These are phyloP conservation scores for Clavulina sp. DNA, from an alignment of 768 basidiomycete genomes.

Conservation along the genomic window DNA sequence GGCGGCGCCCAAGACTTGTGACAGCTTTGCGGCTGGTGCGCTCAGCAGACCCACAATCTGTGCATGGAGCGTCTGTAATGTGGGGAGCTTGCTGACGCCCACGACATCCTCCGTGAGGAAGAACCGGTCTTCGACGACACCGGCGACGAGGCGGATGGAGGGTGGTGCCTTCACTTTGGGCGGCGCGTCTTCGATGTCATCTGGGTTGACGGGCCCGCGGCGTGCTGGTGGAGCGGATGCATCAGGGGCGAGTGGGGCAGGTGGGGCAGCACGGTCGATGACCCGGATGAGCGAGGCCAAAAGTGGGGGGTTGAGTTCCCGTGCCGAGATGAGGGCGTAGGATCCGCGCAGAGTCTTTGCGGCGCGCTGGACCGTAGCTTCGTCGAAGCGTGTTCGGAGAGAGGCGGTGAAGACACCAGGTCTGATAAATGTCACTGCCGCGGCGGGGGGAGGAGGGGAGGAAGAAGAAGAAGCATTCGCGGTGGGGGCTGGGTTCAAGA, in stretches of 20 bases:
- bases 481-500: neutral
- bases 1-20: constrained; percentile 50
- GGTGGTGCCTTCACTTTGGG: neutral
- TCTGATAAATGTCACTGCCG: neutral
- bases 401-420: neutral
- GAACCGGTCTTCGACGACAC: constrained; percentile 58
- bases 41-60: constrained; percentile 77
- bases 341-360: neutral
- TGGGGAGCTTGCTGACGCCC: constrained; percentile 56
- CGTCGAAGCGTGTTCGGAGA: neutral
- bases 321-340: neutral
- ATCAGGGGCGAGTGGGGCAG: neutral
- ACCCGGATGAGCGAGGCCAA: neutral
- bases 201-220: neutral
- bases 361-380: neutral
- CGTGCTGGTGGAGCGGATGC: neutral
- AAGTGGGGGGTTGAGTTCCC: neutral
- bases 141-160: constrained; percentile 29
- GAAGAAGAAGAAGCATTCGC: neutral
- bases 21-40: constrained; percentile 53
- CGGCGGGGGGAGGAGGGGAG: neutral
- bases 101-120: constrained; percentile 41
- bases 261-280: constrained; percentile 1
- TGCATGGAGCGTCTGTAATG: constrained; percentile 55
- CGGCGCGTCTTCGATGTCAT: neutral